Conservation (phyloP, 495 filamentous ascomycete genomes). For the Trichoderma asperelloides region DNA sequence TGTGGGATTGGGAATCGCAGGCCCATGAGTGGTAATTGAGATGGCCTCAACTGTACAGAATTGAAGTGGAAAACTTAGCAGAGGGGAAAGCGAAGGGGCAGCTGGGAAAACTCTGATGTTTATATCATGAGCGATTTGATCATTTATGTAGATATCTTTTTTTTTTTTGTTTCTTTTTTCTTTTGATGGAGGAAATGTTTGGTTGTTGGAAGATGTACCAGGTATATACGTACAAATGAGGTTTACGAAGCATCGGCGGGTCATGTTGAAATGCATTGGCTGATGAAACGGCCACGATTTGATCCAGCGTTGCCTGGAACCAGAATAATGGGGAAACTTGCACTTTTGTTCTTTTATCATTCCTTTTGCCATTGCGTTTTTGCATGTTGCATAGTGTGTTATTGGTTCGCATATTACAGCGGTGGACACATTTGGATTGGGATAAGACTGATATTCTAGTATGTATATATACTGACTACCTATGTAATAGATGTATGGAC, state of each 20-base stretch:
- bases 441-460: not conserved
- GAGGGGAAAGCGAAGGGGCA: not conserved
- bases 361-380: not conserved
- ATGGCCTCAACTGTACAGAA: not conserved
- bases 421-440: not conserved
- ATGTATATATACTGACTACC: not conserved
- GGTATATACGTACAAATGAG: not conserved
- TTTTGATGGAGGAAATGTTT: conserved; percentile 9
- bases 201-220: not conserved
- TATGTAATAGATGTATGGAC: not conserved
- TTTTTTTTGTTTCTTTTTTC: not conserved
- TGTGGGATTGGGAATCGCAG: conserved; percentile 14
- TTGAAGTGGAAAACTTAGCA: not conserved
- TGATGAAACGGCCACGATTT: not conserved
- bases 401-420: not conserved
- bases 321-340: not conserved
- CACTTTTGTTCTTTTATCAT: not conserved
- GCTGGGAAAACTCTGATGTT: conserved; percentile 2
- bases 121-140: conserved; percentile 3
- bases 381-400: not conserved
- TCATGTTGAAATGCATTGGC: not conserved
- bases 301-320: not conserved
- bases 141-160: conserved; percentile 3
- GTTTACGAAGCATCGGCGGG: not conserved
- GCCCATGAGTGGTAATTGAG: conserved; percentile 1